A percentile compares a stretch with the other conserved stretches of the same genome.
phyloP scores from a whole-genome alignment of 306 rosid species.

The Alnus glutinosa region DNA sequence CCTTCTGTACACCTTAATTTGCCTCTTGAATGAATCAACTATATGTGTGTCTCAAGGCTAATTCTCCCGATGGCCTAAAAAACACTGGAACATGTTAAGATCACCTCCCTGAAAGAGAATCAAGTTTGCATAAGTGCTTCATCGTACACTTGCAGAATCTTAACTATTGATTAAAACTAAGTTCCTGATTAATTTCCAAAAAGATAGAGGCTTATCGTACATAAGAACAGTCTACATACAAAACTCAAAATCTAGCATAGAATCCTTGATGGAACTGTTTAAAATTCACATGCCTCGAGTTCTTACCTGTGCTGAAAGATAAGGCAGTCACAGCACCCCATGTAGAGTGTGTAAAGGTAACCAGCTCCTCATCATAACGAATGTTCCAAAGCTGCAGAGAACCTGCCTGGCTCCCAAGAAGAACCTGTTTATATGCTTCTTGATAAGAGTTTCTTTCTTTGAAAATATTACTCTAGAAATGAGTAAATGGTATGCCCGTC shows the following conservation, averaged over 20 bases:
- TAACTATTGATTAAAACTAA: background rate
- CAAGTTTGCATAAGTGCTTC: too few species aligned
- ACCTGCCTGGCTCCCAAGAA: constrained; percentile 89
- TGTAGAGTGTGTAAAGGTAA: constrained; percentile 79
- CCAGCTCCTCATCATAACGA: constrained; percentile 72
- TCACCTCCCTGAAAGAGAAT: background rate
- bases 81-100: background rate
- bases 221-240: background rate
- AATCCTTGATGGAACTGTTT: background rate
- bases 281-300: background rate
- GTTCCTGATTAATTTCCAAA: background rate
- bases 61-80: background rate
- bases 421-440: constrained; percentile 53
- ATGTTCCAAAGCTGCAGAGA: constrained; percentile 91
- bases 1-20: background rate
- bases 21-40: background rate
- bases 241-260: background rate
- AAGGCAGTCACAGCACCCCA: constrained; percentile 94
- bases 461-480: constrained; percentile 18
- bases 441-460: background rate
- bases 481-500: background rate
- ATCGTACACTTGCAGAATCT: background rate
- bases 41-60: background rate
- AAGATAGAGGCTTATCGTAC: background rate
- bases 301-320: constrained; percentile 81